A percentile compares a stretch with the other conserved stretches of the same genome.
Evolutionary conservation across 2,329 filamentous ascomycete species (phyloP).

Genomic region (Sporothrix variecibatus): DNA sequence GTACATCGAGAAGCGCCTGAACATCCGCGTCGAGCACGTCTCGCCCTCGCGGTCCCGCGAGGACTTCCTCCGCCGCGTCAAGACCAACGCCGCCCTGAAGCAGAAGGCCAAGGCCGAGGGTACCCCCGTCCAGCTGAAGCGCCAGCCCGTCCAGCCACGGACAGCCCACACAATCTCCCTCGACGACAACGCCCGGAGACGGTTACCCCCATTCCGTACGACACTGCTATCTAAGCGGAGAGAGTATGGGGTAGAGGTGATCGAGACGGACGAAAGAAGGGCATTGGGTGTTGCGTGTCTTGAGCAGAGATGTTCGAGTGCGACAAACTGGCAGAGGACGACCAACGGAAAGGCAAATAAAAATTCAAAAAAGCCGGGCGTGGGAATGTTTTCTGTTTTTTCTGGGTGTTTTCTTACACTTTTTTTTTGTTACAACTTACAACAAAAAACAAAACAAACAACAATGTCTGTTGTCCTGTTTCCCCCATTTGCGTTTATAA

Average conservation of each 20-base stretch:
- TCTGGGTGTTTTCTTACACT: conserved; percentile 24
- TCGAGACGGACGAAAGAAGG: background rate
- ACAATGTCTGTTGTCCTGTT: conserved; percentile 24
- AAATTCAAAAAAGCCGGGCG: conserved; percentile 24
- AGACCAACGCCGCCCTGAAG: conserved; percentile 92
- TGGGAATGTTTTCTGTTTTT: conserved; percentile 17
- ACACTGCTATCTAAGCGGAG: conserved; percentile 83
- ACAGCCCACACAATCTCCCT: conserved; percentile 63
- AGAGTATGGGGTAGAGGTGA: background rate
- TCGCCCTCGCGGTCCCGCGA: conserved; percentile 91
- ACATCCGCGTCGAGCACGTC: conserved; percentile 98
- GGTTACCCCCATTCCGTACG: conserved; percentile 68
- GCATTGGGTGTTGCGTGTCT: too few relatives aligned
- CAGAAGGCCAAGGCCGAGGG: conserved; percentile 90
- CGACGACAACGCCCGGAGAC: conserved; percentile 35
- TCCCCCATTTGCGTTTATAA: conserved; percentile 16
- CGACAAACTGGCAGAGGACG: conserved; percentile 4
- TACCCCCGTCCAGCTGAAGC: conserved; percentile 87
- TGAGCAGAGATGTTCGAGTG: background rate
- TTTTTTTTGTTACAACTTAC: conserved; percentile 22
- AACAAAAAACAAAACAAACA: conserved; percentile 22
- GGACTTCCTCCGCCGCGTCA: conserved; percentile 94
- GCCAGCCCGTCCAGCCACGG: conserved; percentile 78
- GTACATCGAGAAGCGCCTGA: conserved; percentile 99
- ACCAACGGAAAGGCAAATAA: conserved; percentile 17